Percentiles rank a stretch among this genome's conserved stretches.
Evolutionary conservation across 2,329 filamentous ascomycete species (phyloP).

Genomic region (Alternaria dauci): DNA sequence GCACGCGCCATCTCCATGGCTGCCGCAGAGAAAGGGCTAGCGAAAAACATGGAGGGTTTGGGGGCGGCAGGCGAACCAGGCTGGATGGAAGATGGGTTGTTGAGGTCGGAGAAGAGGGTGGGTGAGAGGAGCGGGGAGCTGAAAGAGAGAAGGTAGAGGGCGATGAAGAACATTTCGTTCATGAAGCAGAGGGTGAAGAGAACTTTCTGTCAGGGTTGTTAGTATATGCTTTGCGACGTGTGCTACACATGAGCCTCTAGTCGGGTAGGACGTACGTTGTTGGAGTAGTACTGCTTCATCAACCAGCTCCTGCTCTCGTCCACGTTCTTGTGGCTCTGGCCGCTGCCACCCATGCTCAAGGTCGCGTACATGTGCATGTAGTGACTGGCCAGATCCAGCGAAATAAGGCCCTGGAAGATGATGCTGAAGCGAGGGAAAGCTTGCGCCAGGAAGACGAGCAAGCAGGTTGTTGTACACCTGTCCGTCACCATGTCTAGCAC

Average conservation of each 20-base stretch:
- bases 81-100: conserved; percentile 62
- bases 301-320: conserved; percentile 88
- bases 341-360: conserved; percentile 81
- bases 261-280: conserved; percentile 72
- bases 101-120: conserved; percentile 72
- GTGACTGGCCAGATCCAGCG: conserved; percentile 91
- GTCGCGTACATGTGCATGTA: conserved; percentile 99
- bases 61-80: conserved; percentile 75
- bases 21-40: conserved; percentile 88
- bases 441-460: conserved; percentile 92
- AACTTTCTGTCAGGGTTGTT: conserved; percentile 69
- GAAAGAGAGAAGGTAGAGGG: conserved; percentile 96
- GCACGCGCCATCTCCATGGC: conserved; percentile 89
- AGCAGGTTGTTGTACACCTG: conserved; percentile 92
- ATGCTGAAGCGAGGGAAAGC: conserved; percentile 95
- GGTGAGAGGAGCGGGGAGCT: conserved; percentile 89
- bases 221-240: conserved; percentile 9
- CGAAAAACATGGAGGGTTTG: conserved; percentile 76
- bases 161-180: conserved; percentile 98
- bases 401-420: conserved; percentile 91
- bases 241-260: not conserved
- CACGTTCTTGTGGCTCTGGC: conserved; percentile 90
- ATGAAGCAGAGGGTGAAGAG: conserved; percentile 89
- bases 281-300: conserved; percentile 95
- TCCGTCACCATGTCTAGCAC: conserved; percentile 99